Conservation (phyloP, 1,284 basidiomycete species). For the Sphagnurus paluster region DNA sequence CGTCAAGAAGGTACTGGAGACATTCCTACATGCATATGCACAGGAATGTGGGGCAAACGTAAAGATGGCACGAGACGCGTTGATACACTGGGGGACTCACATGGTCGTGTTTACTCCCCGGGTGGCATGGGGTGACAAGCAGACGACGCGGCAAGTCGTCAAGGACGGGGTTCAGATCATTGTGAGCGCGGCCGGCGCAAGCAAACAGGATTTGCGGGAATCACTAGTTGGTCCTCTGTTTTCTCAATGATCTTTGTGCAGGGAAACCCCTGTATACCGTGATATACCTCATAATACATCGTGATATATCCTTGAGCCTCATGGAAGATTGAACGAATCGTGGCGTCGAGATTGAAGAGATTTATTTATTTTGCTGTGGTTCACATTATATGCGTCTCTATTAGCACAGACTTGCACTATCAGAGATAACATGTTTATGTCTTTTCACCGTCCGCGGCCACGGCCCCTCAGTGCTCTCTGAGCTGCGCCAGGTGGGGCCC, state of each 20-base stretch:
- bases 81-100: constrained; percentile 49
- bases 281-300: too few relatives aligned
- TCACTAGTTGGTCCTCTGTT: constrained; percentile 31
- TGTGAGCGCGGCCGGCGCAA: constrained; percentile 30
- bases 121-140: constrained; percentile 38
- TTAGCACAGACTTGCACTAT: not conserved
- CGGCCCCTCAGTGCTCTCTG: constrained; percentile 82
- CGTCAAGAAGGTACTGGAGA: constrained; percentile 29
- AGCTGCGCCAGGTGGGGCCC: constrained; percentile 81
- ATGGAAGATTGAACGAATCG: too few relatives aligned
- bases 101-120: constrained; percentile 44
- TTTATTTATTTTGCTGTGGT: not conserved
- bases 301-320: too few relatives aligned
- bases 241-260: not conserved
- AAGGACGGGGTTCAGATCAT: constrained; percentile 42
- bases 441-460: constrained; percentile 56
- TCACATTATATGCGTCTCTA: not conserved
- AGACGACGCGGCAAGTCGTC: constrained; percentile 41
- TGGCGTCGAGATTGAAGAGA: not conserved
- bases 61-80: constrained; percentile 23
- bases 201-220: constrained; percentile 25
- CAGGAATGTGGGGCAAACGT: constrained; percentile 15
- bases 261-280: too few relatives aligned
- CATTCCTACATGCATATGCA: constrained; percentile 43
- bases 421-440: not conserved